Conservation (phyloP, 768 basidiomycete species). For the Flagelloscypha sp. region DNA sequence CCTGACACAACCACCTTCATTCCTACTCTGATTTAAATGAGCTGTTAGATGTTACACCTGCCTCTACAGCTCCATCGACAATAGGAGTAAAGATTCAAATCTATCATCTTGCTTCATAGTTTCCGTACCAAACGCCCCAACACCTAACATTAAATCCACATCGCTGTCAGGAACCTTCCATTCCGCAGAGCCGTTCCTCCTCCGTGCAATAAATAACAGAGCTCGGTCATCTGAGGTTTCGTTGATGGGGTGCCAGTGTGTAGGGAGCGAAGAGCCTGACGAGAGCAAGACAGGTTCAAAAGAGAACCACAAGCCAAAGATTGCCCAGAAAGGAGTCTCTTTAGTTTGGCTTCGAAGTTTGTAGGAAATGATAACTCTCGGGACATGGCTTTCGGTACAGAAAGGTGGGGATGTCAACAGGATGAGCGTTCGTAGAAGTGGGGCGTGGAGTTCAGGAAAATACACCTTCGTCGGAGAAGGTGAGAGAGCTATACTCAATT, state of each 20-base stretch:
- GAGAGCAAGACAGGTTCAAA: conserved; percentile 47
- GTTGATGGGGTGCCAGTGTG: conserved; percentile 35
- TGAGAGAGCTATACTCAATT: conserved; percentile 1
- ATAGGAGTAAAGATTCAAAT: conserved; percentile 59
- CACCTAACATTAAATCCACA: conserved; percentile 46
- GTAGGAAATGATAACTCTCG: conserved; percentile 60
- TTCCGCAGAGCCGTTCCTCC: conserved; percentile 46
- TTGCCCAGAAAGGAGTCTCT: conserved; percentile 70
- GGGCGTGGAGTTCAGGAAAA: conserved; percentile 74
- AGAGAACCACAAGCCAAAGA: conserved; percentile 73
- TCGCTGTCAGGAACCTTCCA: conserved; percentile 51
- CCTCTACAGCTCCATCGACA: conserved; percentile 27
- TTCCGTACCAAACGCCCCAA: conserved; percentile 39
- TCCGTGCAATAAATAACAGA: conserved; percentile 56
- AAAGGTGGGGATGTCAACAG: conserved; percentile 56
- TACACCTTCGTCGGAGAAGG: conserved; percentile 49
- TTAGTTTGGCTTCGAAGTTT: conserved; percentile 65
- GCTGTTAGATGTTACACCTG: too few relatives aligned
- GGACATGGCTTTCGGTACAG: conserved; percentile 15
- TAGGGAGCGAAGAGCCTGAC: conserved; percentile 6
- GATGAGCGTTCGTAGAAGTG: conserved; percentile 66
- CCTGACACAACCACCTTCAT: too few relatives aligned
- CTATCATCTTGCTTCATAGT: conserved; percentile 52
- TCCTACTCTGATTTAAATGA: too few relatives aligned
- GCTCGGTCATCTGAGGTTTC: conserved; percentile 32